Evolutionary conservation across 202 grass and related monocot genomes (phyloP).

Genomic region (Panicum hallii): DNA sequence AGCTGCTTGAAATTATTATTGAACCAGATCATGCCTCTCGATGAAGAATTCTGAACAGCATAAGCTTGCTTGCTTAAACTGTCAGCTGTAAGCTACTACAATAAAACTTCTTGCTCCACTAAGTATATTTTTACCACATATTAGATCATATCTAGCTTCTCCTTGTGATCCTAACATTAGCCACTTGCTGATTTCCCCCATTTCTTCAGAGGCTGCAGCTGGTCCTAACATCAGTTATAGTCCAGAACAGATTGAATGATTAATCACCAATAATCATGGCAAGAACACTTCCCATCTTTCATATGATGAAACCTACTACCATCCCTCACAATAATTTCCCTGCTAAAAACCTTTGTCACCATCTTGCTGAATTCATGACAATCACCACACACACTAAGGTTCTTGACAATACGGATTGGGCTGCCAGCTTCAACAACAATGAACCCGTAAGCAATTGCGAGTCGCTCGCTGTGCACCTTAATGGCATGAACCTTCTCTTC

Average conservation of each 20-base stretch:
- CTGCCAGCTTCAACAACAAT: constrained; percentile 54
- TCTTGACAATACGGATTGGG: constrained; percentile 82
- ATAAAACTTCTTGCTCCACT: too few species aligned
- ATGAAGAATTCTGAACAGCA: too few species aligned
- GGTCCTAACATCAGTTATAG: too few species aligned
- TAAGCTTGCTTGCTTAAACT: too few species aligned
- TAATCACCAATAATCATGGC: constrained; percentile 78
- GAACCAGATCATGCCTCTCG: too few species aligned
- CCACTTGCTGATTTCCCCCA: too few species aligned
- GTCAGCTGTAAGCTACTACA: too few species aligned
- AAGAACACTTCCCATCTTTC: constrained; percentile 73
- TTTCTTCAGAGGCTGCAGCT: too few species aligned
- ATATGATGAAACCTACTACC: constrained; percentile 84
- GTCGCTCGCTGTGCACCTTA: constrained; percentile 75
- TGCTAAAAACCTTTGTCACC: constrained; percentile 68
- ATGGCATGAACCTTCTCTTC: constrained; percentile 74
- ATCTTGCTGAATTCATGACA: constrained; percentile 84
- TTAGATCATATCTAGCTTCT: too few species aligned
- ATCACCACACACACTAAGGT: constrained; percentile 74
- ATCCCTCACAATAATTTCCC: constrained; percentile 76
- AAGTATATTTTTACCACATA: too few species aligned
- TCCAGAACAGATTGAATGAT: neutral
- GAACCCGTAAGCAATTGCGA: constrained; percentile 76
- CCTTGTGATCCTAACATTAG: too few species aligned
- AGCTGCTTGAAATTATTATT: too few species aligned